These are phyloP conservation scores for Ascosphaera pollenicola DNA, from an alignment of 2,329 filamentous ascomycete species.

Conservation along the genomic window DNA sequence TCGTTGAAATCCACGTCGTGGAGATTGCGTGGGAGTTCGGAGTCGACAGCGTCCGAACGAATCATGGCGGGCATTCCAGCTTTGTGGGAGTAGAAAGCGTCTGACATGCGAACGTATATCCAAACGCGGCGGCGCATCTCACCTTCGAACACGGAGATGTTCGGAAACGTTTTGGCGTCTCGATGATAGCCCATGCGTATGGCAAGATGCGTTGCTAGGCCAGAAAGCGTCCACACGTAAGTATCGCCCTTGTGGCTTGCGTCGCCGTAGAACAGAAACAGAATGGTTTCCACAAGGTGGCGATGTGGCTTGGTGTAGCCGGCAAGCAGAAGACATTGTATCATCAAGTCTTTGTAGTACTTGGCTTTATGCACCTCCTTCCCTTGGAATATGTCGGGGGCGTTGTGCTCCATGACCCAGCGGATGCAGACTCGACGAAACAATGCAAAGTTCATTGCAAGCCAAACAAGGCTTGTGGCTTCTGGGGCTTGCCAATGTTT, in stretches of 20 bases:
- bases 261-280: slow-evolving; percentile 40
- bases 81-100: slow-evolving; percentile 43
- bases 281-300: slow-evolving; percentile 37
- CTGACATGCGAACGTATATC: slow-evolving; percentile 32
- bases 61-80: slow-evolving; percentile 46
- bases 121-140: slow-evolving; percentile 32
- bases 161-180: slow-evolving; percentile 36
- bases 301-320: slow-evolving; percentile 40
- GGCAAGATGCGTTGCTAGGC: slow-evolving; percentile 37
- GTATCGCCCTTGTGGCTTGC: slow-evolving; percentile 36
- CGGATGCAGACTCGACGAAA: slow-evolving; percentile 42
- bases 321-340: slow-evolving; percentile 40
- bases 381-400: slow-evolving; percentile 38
- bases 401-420: slow-evolving; percentile 37
- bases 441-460: slow-evolving; percentile 40
- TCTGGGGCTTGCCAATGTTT: slow-evolving; percentile 37
- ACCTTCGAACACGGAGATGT: slow-evolving; percentile 36
- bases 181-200: slow-evolving; percentile 46
- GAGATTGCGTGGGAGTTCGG: slow-evolving; percentile 36
- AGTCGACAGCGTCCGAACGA: slow-evolving; percentile 40
- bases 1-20: slow-evolving; percentile 43
- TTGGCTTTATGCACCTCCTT: slow-evolving; percentile 27
- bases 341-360: slow-evolving; percentile 30
- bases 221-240: slow-evolving; percentile 36
- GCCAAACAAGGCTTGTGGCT: slow-evolving; percentile 36